phyloP scores from a whole-genome alignment of 345 rosid species.

The Aquilaria yunnanensis region DNA sequence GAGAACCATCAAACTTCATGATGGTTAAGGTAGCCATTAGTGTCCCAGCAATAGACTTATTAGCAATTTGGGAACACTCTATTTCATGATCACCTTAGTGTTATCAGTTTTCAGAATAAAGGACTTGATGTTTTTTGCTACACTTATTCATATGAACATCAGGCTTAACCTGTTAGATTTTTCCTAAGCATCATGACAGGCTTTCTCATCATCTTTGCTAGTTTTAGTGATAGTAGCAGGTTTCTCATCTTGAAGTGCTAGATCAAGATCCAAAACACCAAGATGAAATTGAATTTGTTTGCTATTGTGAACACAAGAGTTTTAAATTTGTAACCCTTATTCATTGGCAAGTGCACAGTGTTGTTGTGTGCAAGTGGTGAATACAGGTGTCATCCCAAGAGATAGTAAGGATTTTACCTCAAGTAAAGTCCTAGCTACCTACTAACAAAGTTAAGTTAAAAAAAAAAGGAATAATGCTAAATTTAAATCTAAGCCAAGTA shows the following conservation, averaged over 20 bases:
- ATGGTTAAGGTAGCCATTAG: not conserved
- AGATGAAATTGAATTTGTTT: too few species aligned
- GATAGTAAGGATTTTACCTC: too few species aligned
- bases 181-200: not conserved
- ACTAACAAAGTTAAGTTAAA: too few species aligned
- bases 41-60: not conserved
- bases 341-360: too few species aligned
- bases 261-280: not conserved
- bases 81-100: not conserved
- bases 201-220: not conserved
- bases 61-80: not conserved
- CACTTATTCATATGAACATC: not conserved
- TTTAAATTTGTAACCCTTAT: too few species aligned
- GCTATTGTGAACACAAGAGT: too few species aligned
- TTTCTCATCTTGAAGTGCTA: not conserved
- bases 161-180: not conserved
- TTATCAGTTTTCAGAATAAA: not conserved
- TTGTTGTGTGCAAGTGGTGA: too few species aligned
- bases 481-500: too few species aligned
- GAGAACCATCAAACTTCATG: not conserved
- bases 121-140: not conserved
- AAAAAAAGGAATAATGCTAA: too few species aligned
- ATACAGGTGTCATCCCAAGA: too few species aligned
- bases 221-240: not conserved
- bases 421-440: too few species aligned